Evolutionary conservation across 2,329 filamentous ascomycete genomes (phyloP).

Genomic region (Cordyceps tenuipes): DNA sequence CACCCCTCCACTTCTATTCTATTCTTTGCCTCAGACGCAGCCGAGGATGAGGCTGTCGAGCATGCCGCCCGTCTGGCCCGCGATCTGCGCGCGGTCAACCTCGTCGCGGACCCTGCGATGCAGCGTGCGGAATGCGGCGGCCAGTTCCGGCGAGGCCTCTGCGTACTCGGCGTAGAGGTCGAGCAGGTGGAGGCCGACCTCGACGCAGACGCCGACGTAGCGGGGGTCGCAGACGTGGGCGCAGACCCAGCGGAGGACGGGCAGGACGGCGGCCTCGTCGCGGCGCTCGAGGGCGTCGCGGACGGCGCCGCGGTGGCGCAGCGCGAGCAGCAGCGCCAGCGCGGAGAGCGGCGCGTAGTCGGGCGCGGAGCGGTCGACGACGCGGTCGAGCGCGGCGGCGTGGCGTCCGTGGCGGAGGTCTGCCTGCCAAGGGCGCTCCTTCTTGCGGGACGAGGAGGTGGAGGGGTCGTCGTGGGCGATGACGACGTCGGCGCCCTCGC

Average conservation of each 20-base stretch:
- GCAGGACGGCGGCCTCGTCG: slow-evolving; percentile 73
- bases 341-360: slow-evolving; percentile 54
- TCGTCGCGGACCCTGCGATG: slow-evolving; percentile 64
- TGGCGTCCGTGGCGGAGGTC: slow-evolving; percentile 74
- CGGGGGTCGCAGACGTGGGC: slow-evolving; percentile 75
- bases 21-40: neutral
- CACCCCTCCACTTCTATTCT: neutral
- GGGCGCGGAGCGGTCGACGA: slow-evolving; percentile 46
- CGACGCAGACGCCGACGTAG: slow-evolving; percentile 71
- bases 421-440: slow-evolving; percentile 69
- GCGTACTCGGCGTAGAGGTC: slow-evolving; percentile 82
- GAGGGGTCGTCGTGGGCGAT: slow-evolving; percentile 62
- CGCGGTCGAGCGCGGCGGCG: slow-evolving; percentile 67
- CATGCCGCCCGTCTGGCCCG: slow-evolving; percentile 79
- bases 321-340: slow-evolving; percentile 71
- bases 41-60: slow-evolving; percentile 51
- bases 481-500: slow-evolving; percentile 79
- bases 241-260: slow-evolving; percentile 75
- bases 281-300: slow-evolving; percentile 71
- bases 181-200: slow-evolving; percentile 72
- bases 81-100: slow-evolving; percentile 75
- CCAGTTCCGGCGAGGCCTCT: slow-evolving; percentile 64
- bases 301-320: slow-evolving; percentile 81
- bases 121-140: slow-evolving; percentile 59
- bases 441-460: slow-evolving; percentile 37